Percentiles rank a stretch among this genome's conserved stretches.
Conservation (phyloP, 148 eudicot genomes). For the Pouteria glomerata region DNA sequence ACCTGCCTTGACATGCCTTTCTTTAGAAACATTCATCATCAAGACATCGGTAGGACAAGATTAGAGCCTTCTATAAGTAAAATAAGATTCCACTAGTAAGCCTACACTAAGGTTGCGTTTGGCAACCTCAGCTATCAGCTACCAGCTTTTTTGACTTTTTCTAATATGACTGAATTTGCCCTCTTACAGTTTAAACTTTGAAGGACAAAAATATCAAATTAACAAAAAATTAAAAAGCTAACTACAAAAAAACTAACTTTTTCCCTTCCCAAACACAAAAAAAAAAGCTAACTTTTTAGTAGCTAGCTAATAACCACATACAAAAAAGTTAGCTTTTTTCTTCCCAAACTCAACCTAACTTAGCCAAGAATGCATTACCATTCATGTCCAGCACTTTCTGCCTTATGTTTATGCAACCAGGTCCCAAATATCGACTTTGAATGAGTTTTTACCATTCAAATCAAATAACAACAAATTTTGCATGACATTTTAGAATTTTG, state of each 20-base stretch:
- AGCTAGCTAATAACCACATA: too few species aligned
- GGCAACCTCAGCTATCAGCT: too few species aligned
- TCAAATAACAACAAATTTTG: neutral
- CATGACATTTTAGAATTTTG: neutral
- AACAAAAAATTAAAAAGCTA: too few species aligned
- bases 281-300: too few species aligned
- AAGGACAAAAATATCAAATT: too few species aligned
- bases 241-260: too few species aligned
- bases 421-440: conserved; percentile 1
- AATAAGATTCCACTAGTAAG: neutral
- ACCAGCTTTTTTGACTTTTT: too few species aligned
- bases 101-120: too few species aligned
- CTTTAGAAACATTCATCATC: neutral
- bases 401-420: neutral
- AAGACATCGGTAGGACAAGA: neutral
- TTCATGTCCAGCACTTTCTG: neutral
- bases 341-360: neutral
- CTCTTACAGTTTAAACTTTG: too few species aligned
- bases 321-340: too few species aligned
- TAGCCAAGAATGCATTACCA: neutral
- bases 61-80: neutral
- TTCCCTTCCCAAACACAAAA: too few species aligned
- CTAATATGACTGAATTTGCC: too few species aligned
- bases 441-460: neutral
- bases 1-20: neutral